Base-by-base conservation (phyloP, 768 basidiomycete species). In the Clavulina sp. region DNA sequence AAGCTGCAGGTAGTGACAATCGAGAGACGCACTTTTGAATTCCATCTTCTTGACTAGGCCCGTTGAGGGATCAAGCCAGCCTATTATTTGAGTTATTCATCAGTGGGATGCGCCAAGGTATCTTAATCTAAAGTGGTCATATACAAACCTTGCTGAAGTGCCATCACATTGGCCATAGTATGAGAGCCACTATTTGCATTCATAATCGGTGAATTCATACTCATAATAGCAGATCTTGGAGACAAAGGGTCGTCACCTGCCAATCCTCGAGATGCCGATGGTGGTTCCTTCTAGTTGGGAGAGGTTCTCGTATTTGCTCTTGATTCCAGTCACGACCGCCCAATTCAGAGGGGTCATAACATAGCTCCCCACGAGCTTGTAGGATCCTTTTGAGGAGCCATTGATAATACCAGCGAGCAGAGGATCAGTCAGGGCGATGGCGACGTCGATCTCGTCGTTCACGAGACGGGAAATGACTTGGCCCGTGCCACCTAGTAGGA, bases 101-200 rank as follows among this genome's bases (percentile, higher is more conserved):
- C 13, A 13, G 26, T 16, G 13, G 26, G 13, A 24, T 9, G 24
- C 43, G 9, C 43, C 13, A 13, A n/a, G n/a, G n/a, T n/a, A n/a
- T n/a, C n/a, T 26, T 9, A 46, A 9, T 16, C 13, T 46, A 16
- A 24, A 46, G 24, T 13, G 26, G 26, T 19, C 9, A 24, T 24
- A 9, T 13, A 26, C 9, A 46, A 26, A 46, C 43, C 79, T 61
- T 93, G 77, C 56, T 92, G 81, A 30, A 85, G 66, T 3, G 86
- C 86, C 84, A 95, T 85, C 24, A 95, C 88, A 57, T 81, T 85
- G 2, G 89, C 92, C 91, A 97, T 96, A 1, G 86, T 88, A 62
- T 92, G 84, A 57, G 82, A 84, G 23, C 89, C 89, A 58, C 85
- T 82, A 52, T 21, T 47, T 23, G 2, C 21, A 3, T 16, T n/a